phyloP scores from a whole-genome alignment of 148 eudicot species.

The Dysphania ambrosioides region DNA sequence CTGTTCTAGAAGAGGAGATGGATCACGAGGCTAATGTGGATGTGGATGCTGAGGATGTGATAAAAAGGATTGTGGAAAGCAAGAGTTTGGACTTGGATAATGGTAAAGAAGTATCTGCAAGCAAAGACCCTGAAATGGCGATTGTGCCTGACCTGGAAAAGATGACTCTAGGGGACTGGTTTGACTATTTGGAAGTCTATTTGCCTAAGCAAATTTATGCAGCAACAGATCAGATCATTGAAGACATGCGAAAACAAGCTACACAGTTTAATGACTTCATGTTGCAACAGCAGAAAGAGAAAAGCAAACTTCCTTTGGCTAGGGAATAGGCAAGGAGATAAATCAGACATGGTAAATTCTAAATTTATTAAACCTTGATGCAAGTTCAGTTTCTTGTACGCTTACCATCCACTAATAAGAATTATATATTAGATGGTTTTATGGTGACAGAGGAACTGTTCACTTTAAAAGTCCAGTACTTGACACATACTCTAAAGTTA shows the following conservation, averaged over 20 bases:
- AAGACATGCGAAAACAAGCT: slow-evolving; percentile 47
- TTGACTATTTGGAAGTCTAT: slow-evolving; percentile 53
- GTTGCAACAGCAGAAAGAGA: slow-evolving; percentile 45
- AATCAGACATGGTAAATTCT: slow-evolving; percentile 5
- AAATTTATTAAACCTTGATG: not conserved
- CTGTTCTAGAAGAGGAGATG: no score
- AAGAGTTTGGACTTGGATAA: no score
- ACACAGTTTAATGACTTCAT: slow-evolving; percentile 49
- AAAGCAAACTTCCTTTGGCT: slow-evolving; percentile 24
- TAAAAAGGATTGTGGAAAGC: no score
- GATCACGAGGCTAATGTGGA: no score
- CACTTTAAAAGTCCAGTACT: no score
- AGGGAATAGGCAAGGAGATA: slow-evolving; percentile 16
- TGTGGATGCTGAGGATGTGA: no score
- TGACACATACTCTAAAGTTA: no score
- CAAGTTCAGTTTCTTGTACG: not conserved
- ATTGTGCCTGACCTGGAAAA: slow-evolving; percentile 47
- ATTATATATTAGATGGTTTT: no score
- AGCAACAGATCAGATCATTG: slow-evolving; percentile 50
- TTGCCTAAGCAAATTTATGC: slow-evolving; percentile 54
- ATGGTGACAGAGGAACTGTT: no score
- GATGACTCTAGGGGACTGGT: slow-evolving; percentile 77
- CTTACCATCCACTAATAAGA: no score
- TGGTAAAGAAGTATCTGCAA: no score
- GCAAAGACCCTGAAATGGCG: slow-evolving; percentile 19